phyloP scores from a whole-genome alignment of 2,329 filamentous ascomycete genomes.

The Aspergillus phoenicis region DNA sequence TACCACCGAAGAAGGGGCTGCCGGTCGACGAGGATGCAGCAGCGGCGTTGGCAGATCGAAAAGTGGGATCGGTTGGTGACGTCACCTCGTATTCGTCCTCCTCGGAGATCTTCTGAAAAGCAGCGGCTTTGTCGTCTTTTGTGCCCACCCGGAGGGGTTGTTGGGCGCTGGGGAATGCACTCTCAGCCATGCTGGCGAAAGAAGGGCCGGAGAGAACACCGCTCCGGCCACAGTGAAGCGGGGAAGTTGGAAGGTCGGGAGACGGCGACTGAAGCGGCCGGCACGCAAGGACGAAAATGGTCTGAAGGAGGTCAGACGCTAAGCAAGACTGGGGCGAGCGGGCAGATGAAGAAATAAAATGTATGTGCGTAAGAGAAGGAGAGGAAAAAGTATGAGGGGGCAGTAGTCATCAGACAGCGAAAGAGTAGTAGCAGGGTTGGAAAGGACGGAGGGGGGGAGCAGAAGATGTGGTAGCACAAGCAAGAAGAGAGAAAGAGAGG shows the following conservation, averaged over 20 bases:
- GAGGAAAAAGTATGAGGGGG: slow-evolving; percentile 1
- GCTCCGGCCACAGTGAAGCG: slow-evolving; percentile 31
- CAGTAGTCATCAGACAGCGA: slow-evolving; percentile 5
- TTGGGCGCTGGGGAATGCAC: slow-evolving; percentile 75
- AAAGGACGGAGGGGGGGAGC: neutral
- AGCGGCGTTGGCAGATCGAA: slow-evolving; percentile 48
- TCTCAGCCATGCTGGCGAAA: slow-evolving; percentile 64
- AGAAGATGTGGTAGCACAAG: slow-evolving; percentile 6
- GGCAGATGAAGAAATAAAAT: neutral
- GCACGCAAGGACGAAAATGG: slow-evolving; percentile 59
- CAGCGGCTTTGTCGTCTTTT: slow-evolving; percentile 54
- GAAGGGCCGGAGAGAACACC: slow-evolving; percentile 32
- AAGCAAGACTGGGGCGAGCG: neutral
- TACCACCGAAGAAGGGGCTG: slow-evolving; percentile 48
- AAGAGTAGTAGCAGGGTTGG: neutral
- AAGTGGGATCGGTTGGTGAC: slow-evolving; percentile 70
- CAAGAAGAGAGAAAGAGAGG: slow-evolving; percentile 15
- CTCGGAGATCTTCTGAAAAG: slow-evolving; percentile 69
- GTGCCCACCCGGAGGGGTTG: slow-evolving; percentile 81
- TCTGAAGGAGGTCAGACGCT: slow-evolving; percentile 62
- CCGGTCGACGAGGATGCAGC: slow-evolving; percentile 30
- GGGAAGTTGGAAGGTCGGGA: slow-evolving; percentile 52
- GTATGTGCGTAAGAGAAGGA: neutral
- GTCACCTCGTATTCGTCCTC: slow-evolving; percentile 82
- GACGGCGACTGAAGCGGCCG: slow-evolving; percentile 66